A percentile compares a stretch with the other conserved stretches of the same genome.
phyloP scores from a whole-genome alignment of 257 asterid genomes.

The Mitragyna speciosa region DNA sequence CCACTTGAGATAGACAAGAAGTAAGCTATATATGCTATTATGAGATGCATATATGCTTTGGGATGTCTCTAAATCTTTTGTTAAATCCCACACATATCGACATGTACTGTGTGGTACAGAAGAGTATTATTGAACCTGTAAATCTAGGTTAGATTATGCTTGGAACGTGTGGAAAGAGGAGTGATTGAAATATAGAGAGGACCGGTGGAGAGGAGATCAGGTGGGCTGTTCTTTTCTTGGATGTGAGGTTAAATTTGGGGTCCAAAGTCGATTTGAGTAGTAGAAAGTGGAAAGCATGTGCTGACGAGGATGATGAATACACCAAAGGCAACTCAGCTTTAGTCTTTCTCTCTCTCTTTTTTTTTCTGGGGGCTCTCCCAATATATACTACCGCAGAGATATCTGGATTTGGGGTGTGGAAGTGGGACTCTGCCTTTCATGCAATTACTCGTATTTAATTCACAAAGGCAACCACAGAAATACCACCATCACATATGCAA shows the following conservation, averaged over 20 bases:
- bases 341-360: slow-evolving; percentile 21
- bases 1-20: neutral
- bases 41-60: neutral
- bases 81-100: slow-evolving; percentile 3
- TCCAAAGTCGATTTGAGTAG: slow-evolving; percentile 40
- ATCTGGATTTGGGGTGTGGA: slow-evolving; percentile 46
- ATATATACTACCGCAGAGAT: slow-evolving; percentile 8
- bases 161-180: slow-evolving; percentile 21
- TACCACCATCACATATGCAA: slow-evolving; percentile 9
- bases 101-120: slow-evolving; percentile 2
- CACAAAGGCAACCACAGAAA: slow-evolving; percentile 12
- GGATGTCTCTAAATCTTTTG: slow-evolving; percentile 2
- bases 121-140: slow-evolving; percentile 9
- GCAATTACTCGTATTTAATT: slow-evolving; percentile 37
- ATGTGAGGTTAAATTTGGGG: slow-evolving; percentile 61
- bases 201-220: neutral
- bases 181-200: slow-evolving; percentile 25
- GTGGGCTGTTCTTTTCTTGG: slow-evolving; percentile 54
- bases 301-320: slow-evolving; percentile 60
- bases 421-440: slow-evolving; percentile 80
- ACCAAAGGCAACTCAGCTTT: slow-evolving; percentile 71
- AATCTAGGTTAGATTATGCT: slow-evolving; percentile 11
- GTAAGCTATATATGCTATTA: neutral
- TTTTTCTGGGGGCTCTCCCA: neutral
- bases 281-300: slow-evolving; percentile 90